These are phyloP conservation scores for Calonectria fujianensis DNA, from an alignment of 2,329 filamentous ascomycete genomes.

Conservation along the genomic window DNA sequence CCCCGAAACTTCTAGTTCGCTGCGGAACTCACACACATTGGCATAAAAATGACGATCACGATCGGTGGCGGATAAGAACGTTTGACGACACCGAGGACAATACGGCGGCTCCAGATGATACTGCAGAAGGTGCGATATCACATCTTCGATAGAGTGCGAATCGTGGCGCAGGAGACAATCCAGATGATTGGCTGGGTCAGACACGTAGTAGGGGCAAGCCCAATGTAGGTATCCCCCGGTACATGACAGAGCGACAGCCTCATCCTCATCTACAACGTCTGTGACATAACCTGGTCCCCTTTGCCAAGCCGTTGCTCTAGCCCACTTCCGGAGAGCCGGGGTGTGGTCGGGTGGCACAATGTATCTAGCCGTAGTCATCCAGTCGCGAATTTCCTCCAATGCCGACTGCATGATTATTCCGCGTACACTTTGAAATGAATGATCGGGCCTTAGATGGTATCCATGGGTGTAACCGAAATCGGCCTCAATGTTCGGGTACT, in stretches of 20 bases:
- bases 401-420: not conserved
- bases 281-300: too few relatives aligned
- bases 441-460: too few relatives aligned
- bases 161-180: not conserved
- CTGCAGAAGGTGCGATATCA: not conserved
- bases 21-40: not conserved
- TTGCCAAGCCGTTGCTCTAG: not conserved
- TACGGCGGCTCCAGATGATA: conserved; percentile 1
- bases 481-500: not conserved
- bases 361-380: not conserved
- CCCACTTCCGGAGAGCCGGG: not conserved
- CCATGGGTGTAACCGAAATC: too few relatives aligned
- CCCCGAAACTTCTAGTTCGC: not conserved
- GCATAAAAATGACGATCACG: not conserved
- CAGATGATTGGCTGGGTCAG: not conserved
- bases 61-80: not conserved
- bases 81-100: conserved; percentile 11
- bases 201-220: conserved; percentile 20
- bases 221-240: not conserved
- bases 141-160: not conserved
- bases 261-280: not conserved
- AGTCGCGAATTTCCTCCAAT: not conserved
- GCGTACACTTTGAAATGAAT: not conserved
- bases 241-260: not conserved
- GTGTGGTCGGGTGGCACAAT: not conserved